Conservation (phyloP, 805 yeast species). For the Cyberlindnera bimundalis region DNA sequence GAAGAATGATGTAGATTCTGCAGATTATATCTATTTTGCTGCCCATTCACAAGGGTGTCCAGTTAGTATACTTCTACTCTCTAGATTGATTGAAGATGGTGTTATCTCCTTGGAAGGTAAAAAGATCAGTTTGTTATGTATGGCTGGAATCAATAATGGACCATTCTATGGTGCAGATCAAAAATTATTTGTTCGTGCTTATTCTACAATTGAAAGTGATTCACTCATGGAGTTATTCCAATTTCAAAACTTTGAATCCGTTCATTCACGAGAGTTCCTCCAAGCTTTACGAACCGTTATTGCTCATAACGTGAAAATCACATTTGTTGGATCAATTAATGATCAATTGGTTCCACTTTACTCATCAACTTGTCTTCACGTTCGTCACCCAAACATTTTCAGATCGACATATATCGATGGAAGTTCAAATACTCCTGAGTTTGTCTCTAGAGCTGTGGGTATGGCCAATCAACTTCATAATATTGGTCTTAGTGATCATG, state of each 20-base stretch:
- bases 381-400: conserved; percentile 84
- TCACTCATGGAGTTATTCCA: conserved; percentile 84
- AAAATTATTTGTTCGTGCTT: conserved; percentile 77
- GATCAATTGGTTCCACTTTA: conserved; percentile 94
- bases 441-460: conserved; percentile 70
- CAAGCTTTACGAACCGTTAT: conserved; percentile 65
- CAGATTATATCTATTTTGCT: conserved; percentile 88
- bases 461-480: conserved; percentile 73
- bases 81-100: conserved; percentile 65
- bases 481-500: conserved; percentile 79
- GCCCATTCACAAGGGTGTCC: conserved; percentile 97
- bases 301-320: conserved; percentile 67
- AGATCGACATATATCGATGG: conserved; percentile 89
- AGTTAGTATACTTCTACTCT: conserved; percentile 76
- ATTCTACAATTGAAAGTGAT: conserved; percentile 85
- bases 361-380: conserved; percentile 78
- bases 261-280: conserved; percentile 67
- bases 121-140: conserved; percentile 71
- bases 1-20: conserved; percentile 46
- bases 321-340: conserved; percentile 84
- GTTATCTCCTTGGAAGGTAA: conserved; percentile 33
- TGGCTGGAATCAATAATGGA: conserved; percentile 96
- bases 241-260: conserved; percentile 71
- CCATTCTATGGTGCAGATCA: conserved; percentile 92
- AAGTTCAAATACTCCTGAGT: conserved; percentile 71